A percentile compares a stretch with the other conserved stretches of the same genome.
Conservation (phyloP, 352 stramenopile genomes). For the Phytophthora idaei region DNA sequence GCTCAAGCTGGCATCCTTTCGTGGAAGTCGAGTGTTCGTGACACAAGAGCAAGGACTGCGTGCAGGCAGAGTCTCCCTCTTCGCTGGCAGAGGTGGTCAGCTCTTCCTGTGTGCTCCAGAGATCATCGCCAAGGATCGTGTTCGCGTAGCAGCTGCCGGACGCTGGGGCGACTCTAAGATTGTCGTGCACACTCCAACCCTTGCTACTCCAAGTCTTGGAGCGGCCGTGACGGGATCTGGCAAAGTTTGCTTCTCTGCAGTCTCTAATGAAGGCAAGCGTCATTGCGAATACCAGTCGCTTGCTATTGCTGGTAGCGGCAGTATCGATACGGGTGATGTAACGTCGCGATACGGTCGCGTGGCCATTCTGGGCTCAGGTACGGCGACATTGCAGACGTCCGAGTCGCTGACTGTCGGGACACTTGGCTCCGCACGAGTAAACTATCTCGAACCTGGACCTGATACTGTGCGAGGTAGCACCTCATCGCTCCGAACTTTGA, state of each 20-base stretch:
- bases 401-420: slow-evolving; percentile 21
- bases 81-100: slow-evolving; percentile 10
- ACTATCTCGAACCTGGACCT: slow-evolving; percentile 23
- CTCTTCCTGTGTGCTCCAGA: slow-evolving; percentile 23
- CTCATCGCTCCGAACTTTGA: slow-evolving; percentile 23
- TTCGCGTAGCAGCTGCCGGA: slow-evolving; percentile 19
- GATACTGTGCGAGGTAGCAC: slow-evolving; percentile 10
- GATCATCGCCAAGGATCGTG: slow-evolving; percentile 15
- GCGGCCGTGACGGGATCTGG: slow-evolving; percentile 16
- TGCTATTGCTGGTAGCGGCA: slow-evolving; percentile 21
- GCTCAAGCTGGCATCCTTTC: slow-evolving; percentile 26
- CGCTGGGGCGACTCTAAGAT: slow-evolving; percentile 24
- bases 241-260: slow-evolving; percentile 13
- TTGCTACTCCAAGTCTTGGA: slow-evolving; percentile 25
- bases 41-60: slow-evolving; percentile 13
- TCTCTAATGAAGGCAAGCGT: slow-evolving; percentile 14
- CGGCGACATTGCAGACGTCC: slow-evolving; percentile 13
- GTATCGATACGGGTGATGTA: slow-evolving; percentile 28
- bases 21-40: slow-evolving; percentile 22
- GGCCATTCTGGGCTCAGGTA: slow-evolving; percentile 23
- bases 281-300: slow-evolving; percentile 26
- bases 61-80: slow-evolving; percentile 10
- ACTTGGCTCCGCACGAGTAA: slow-evolving; percentile 18
- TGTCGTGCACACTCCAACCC: slow-evolving; percentile 16
- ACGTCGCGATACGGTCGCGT: slow-evolving; percentile 15